These are phyloP conservation scores for Emmonsiellopsis sp. DNA, from an alignment of 2,329 filamentous ascomycete species.

Conservation along the genomic window DNA sequence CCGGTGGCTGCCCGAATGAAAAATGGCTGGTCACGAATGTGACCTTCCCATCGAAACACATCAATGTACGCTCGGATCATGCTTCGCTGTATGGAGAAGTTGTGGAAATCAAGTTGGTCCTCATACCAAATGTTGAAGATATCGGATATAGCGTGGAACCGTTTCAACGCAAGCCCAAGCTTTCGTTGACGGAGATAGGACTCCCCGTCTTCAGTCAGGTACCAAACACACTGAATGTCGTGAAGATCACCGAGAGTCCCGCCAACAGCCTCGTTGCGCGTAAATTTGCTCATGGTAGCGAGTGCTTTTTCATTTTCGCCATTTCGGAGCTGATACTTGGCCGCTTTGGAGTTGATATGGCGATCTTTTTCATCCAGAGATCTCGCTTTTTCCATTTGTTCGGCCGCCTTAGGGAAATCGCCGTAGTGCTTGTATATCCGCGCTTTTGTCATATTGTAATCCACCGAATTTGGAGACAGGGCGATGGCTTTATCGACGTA, in stretches of 20 bases:
- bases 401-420: slow-evolving; percentile 66
- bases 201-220: slow-evolving; percentile 87
- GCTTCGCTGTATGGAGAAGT: slow-evolving; percentile 91
- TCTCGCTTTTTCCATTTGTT: slow-evolving; percentile 80
- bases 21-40: slow-evolving; percentile 83
- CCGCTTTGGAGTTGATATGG: slow-evolving; percentile 97
- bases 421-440: slow-evolving; percentile 89
- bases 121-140: slow-evolving; percentile 98
- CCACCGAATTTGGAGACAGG: slow-evolving; percentile 68
- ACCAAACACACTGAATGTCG: slow-evolving; percentile 99
- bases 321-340: slow-evolving; percentile 92
- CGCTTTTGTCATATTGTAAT: slow-evolving; percentile 91
- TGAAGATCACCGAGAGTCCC: slow-evolving; percentile 83
- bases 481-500: slow-evolving; percentile 78
- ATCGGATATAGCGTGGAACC: slow-evolving; percentile 77
- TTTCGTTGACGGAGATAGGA: slow-evolving; percentile 76
- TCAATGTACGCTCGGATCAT: slow-evolving; percentile 91
- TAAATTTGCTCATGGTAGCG: slow-evolving; percentile 87
- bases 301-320: slow-evolving; percentile 80
- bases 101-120: slow-evolving; percentile 98
- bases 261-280: slow-evolving; percentile 76
- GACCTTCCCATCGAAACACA: slow-evolving; percentile 94
- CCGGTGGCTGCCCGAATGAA: slow-evolving; percentile 75
- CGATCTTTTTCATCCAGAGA: slow-evolving; percentile 80
- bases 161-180: slow-evolving; percentile 77